A percentile compares a stretch with the other conserved stretches of the same genome.
Conservation (phyloP, 2,329 filamentous ascomycete genomes). For the Colletotrichum eremochloae region DNA sequence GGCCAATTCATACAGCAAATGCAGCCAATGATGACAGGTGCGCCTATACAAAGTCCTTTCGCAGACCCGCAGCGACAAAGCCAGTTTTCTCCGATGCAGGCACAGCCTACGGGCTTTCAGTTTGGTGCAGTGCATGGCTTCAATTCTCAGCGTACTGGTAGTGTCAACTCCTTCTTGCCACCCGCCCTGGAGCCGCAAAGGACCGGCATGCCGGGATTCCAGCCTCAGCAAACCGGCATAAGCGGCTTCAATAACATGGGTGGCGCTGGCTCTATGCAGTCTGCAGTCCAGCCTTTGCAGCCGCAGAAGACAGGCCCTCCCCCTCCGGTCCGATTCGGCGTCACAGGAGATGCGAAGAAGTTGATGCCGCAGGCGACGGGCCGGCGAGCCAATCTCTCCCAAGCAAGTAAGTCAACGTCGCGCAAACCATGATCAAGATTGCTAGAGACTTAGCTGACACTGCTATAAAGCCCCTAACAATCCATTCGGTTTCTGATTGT, state of each 20-base stretch:
- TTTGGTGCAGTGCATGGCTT: slow-evolving; percentile 65
- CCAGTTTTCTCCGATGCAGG: slow-evolving; percentile 64
- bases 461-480: slow-evolving; percentile 62
- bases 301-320: slow-evolving; percentile 73
- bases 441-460: slow-evolving; percentile 40
- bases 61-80: slow-evolving; percentile 54
- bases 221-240: slow-evolving; percentile 64
- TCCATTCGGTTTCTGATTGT: slow-evolving; percentile 63
- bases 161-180: slow-evolving; percentile 71
- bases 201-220: slow-evolving; percentile 64
- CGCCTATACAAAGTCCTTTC: slow-evolving; percentile 55
- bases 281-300: slow-evolving; percentile 60
- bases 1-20: slow-evolving; percentile 61
- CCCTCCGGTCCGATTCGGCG: slow-evolving; percentile 90
- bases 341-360: slow-evolving; percentile 79
- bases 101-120: slow-evolving; percentile 75
- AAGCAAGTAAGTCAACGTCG: slow-evolving; percentile 87
- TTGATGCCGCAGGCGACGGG: slow-evolving; percentile 89
- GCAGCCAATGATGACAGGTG: slow-evolving; percentile 65
- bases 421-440: background rate
- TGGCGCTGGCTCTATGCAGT: slow-evolving; percentile 43
- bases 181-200: slow-evolving; percentile 71
- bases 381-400: slow-evolving; percentile 87
- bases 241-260: slow-evolving; percentile 59
- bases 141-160: slow-evolving; percentile 56